phyloP scores from a whole-genome alignment of 441 rosid species.

The Arabidopsis lyrata region DNA sequence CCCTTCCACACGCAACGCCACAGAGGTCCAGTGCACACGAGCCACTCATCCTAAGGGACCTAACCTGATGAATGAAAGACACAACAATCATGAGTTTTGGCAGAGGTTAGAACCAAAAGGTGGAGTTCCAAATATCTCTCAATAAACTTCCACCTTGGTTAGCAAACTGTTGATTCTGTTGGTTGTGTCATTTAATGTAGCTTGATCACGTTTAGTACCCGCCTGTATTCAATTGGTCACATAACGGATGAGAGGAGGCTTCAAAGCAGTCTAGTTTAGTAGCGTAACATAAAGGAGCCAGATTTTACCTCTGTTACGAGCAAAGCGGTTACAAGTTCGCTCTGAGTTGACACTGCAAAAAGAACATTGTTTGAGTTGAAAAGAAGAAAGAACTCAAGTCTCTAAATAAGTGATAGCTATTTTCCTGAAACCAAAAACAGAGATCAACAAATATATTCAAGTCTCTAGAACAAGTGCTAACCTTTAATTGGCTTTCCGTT shows the following conservation, averaged over 20 bases:
- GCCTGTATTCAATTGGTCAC: slow-evolving; percentile 52
- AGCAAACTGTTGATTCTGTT: slow-evolving; percentile 80
- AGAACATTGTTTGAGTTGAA: slow-evolving; percentile 25
- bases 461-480: not conserved
- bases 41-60: slow-evolving; percentile 95
- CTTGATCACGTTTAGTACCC: slow-evolving; percentile 85
- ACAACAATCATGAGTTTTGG: slow-evolving; percentile 30
- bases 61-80: slow-evolving; percentile 59
- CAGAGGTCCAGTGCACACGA: slow-evolving; percentile 97
- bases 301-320: slow-evolving; percentile 80
- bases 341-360: slow-evolving; percentile 73
- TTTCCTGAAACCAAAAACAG: not conserved
- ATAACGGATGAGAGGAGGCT: slow-evolving; percentile 10
- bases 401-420: not conserved
- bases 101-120: not conserved
- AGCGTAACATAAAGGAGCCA: slow-evolving; percentile 14
- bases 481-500: slow-evolving; percentile 87
- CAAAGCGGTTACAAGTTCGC: slow-evolving; percentile 85
- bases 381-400: not conserved
- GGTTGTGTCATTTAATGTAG: slow-evolving; percentile 73
- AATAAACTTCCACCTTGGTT: slow-evolving; percentile 62
- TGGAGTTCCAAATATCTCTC: slow-evolving; percentile 4
- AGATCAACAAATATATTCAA: not conserved
- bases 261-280: not conserved
- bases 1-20: slow-evolving; percentile 87